Evolutionary conservation across 768 basidiomycete species (phyloP), one percentile per base, ranked within the genome.

Genomic region (Boletus rufocinnamomeus): DNA sequence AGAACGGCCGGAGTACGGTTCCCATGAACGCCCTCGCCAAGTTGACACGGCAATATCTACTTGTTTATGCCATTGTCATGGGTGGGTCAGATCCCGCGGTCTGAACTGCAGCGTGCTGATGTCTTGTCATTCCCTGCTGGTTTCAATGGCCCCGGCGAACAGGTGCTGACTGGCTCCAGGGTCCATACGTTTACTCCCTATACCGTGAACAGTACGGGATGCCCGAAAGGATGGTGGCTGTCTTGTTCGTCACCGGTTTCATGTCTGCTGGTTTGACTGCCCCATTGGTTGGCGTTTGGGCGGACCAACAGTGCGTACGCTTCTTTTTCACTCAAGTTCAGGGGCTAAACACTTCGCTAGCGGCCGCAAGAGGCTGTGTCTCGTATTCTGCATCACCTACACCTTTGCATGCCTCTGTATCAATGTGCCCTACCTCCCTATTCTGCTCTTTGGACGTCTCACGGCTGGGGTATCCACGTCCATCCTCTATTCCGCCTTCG

Each of bases 101-200:
- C 25, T 30, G 21, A 16, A 5, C 14, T 40, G 34, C 56, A 49
- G 27, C 45, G 5, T 27, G 32, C 57, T 63, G 23, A 63, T 34
- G 23, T 48, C 30, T 41, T 48, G 6, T 2, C 17, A 34, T 37
- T 52, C n/a, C 27, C 52, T 43, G 58, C 55, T 28, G 19, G 14
- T 50, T 4, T 44, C 13, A 10, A 34, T 44, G 23, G 37, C 47
- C 32, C 41, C 14, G 50, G 34, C 16, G 37, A 49, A 38, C 63
- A 89, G 88, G 84, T 57, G 86, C 88, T 40, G 88, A 91, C 70
- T 89, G 89, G 88, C 76, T 91, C 17, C 88, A 91, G 70, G 89
- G 89, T 0, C 89, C 89, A 17, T 91, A 91, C 64, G 77, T 91
- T 0, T 91, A 89, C 64, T 87, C 88, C 17, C 73, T 91, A 0